Conservation (phyloP, 768 basidiomycete species). For the Jaapia argillacea region DNA sequence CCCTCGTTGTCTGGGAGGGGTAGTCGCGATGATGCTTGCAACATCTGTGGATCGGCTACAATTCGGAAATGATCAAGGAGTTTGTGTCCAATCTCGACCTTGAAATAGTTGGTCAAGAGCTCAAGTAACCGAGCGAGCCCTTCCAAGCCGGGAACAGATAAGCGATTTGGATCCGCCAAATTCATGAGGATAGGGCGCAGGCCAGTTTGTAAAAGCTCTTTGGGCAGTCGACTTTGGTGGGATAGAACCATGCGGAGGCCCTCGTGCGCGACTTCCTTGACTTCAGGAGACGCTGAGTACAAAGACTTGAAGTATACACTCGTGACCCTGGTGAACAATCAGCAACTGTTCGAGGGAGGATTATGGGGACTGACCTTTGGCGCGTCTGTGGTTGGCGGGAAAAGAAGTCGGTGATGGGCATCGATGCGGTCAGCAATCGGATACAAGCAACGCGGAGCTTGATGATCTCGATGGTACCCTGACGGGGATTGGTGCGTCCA, state of each 20-base stretch:
- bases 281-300: conserved; percentile 82
- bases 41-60: conserved; percentile 82
- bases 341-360: conserved; percentile 1
- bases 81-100: conserved; percentile 97
- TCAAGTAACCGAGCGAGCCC: conserved; percentile 90
- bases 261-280: conserved; percentile 93
- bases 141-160: conserved; percentile 87
- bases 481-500: conserved; percentile 64
- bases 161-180: conserved; percentile 88
- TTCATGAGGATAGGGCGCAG: conserved; percentile 96
- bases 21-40: conserved; percentile 68
- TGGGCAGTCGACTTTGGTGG: conserved; percentile 86
- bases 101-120: conserved; percentile 97
- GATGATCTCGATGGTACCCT: conserved; percentile 71
- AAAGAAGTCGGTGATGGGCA: conserved; percentile 93
- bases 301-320: conserved; percentile 97
- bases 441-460: conserved; percentile 93
- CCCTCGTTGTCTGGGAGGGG: conserved; percentile 83
- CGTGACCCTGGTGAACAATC: conserved; percentile 53
- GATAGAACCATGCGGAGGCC: conserved; percentile 82
- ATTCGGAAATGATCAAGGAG: conserved; percentile 92
- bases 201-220: conserved; percentile 91
- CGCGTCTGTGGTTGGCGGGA: conserved; percentile 75
- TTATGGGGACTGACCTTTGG: conserved; percentile 48
- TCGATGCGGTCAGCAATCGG: conserved; percentile 84